These are phyloP conservation scores for Penicillium vulpinum DNA, from an alignment of 2,329 filamentous ascomycete species.

Conservation along the genomic window DNA sequence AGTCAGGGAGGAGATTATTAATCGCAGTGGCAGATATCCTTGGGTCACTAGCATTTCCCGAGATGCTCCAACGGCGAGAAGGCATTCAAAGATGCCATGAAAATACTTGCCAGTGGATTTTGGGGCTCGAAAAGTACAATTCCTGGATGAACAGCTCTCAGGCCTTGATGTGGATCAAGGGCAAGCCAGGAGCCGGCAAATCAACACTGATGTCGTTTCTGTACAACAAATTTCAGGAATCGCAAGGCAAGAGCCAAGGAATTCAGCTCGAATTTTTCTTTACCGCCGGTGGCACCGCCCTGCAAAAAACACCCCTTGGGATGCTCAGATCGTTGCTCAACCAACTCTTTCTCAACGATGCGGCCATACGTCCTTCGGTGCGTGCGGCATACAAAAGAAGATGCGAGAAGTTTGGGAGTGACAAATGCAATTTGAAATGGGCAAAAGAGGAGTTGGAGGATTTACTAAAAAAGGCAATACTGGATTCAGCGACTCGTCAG, in stretches of 20 bases:
- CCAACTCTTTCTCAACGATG: slow-evolving; percentile 14
- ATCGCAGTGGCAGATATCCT: no score
- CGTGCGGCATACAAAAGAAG: slow-evolving; percentile 1
- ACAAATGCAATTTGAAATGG: slow-evolving; percentile 4
- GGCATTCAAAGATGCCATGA: slow-evolving; percentile 4
- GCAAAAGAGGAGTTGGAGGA: neutral
- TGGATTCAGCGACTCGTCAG: neutral
- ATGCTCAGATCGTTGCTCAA: slow-evolving; percentile 20
- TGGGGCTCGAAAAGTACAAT: slow-evolving; percentile 12
- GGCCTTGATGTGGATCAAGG: slow-evolving; percentile 23
- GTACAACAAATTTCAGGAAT: slow-evolving; percentile 1
- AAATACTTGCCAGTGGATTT: slow-evolving; percentile 16
- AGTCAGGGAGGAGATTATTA: no score
- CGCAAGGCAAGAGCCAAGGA: no score
- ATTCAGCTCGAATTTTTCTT: slow-evolving; percentile 18
- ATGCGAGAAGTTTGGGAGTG: slow-evolving; percentile 3
- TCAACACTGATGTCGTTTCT: slow-evolving; percentile 23
- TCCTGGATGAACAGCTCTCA: slow-evolving; percentile 2
- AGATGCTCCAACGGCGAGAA: slow-evolving; percentile 14
- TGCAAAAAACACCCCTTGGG: slow-evolving; percentile 15
- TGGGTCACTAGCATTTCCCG: slow-evolving; percentile 10
- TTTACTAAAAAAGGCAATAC: slow-evolving; percentile 1
- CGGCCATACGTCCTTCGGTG: neutral
- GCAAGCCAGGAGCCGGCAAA: slow-evolving; percentile 27
- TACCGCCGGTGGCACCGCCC: slow-evolving; percentile 10